These are phyloP conservation scores for Saccharomycopsis capsularis DNA, from an alignment of 805 yeast species.

Conservation along the genomic window DNA sequence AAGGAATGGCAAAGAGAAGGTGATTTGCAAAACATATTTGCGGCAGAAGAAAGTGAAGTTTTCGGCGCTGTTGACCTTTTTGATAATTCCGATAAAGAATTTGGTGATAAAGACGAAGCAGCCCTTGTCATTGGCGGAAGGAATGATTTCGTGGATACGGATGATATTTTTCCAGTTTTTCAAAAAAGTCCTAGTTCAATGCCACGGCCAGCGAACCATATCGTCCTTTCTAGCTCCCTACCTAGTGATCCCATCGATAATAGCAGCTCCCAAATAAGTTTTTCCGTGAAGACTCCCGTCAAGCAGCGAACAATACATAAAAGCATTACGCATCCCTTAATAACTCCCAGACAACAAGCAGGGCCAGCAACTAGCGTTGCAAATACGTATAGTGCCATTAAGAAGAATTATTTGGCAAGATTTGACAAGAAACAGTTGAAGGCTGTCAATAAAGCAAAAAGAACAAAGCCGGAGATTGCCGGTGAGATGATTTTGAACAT, in stretches of 20 bases:
- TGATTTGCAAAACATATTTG: too few relatives aligned
- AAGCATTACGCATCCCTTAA: neutral
- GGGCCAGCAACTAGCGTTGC: neutral
- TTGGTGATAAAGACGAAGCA: too few relatives aligned
- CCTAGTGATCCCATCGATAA: slow-evolving; percentile 14
- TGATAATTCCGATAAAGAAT: too few relatives aligned
- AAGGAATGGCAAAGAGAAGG: too few relatives aligned
- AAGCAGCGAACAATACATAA: neutral
- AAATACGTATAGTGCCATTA: neutral
- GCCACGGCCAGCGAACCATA: too few relatives aligned
- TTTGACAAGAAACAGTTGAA: slow-evolving; percentile 9
- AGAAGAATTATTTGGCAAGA: neutral
- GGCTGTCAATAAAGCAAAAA: slow-evolving; percentile 7
- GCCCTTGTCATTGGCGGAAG: too few relatives aligned
- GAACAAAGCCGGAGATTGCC: slow-evolving; percentile 9
- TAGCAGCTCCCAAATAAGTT: slow-evolving; percentile 3
- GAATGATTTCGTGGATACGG: too few relatives aligned
- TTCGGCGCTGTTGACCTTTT: too few relatives aligned
- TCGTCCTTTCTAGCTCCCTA: slow-evolving; percentile 5
- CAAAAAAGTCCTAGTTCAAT: too few relatives aligned
- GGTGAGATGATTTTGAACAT: slow-evolving; percentile 16
- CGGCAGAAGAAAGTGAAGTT: too few relatives aligned
- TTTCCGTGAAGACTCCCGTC: neutral
- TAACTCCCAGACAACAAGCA: neutral
- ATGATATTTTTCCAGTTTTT: too few relatives aligned